Base-by-base conservation (phyloP, 2,329 filamentous ascomycete genomes). In the Colletotrichum tropicicola region DNA sequence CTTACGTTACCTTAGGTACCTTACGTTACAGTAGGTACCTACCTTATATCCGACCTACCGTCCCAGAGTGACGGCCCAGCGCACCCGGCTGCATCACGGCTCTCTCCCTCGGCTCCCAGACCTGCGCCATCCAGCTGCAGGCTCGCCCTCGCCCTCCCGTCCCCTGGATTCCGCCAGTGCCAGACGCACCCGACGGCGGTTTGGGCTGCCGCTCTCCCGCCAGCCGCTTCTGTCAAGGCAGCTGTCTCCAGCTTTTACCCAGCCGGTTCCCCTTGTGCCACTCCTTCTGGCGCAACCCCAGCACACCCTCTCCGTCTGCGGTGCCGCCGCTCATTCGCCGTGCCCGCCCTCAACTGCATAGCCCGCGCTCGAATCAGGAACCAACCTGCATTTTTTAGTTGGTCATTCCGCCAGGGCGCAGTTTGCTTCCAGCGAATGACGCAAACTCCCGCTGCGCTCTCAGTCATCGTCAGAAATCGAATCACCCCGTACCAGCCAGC, bases 401-500 rank as follows among this genome's bases (percentile, higher is more conserved):
- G 63, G 59, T 63, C 63, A 66, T 66, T 66, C 45, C 41, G 59
- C 63, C 39, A 63, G 63, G 59, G 53, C 63, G 59, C 52, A 64
- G 47, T 66, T 47, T 30, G 45, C 52, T 59, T 37, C 63, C 57
- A 59, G 63, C 63, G 63, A 66, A 66, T 66, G 59, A 64, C 63
- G 63, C 63, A 66, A 52, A 45, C 25, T 41, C 32, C 45, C 43
- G 44, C 59, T n/a, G 41, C 59, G 37, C 41, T 39, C 41, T 52
- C 63, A 64, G 63, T 66, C 59, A 64, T 64, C 63, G 52, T 66
- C 59, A 57, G 52, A 64, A 64, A 66, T 66, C 63, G 41, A 58
- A 47, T 51, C 63, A 58, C 52, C 39, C 54, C 15, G 52, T 58
- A 64, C 52, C 45, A 48, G 47, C 48, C 53, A 57, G 52, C 52